Base-by-base conservation (phyloP, 1,284 basidiomycete species). In the Pseudozyma tsukubaensis region DNA sequence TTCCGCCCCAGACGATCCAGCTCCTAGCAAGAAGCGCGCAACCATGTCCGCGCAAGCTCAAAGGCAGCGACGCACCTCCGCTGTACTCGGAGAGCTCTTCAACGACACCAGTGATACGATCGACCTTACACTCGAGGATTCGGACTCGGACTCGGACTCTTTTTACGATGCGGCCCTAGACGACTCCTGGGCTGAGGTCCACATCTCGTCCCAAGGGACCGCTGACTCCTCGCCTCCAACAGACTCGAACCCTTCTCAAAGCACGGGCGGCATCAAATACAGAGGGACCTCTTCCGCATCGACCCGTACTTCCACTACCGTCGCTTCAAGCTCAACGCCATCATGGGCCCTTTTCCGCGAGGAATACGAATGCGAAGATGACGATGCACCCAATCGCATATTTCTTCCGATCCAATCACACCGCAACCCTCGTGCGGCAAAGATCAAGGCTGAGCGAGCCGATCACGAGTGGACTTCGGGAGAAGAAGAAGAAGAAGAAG, bases 51-150 rank as follows among this genome's bases (percentile, higher is more conserved):
- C 24, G 6, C 24, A 29, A 29, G 24, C 24, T 29, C 24, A 29
- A 29, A 3, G 24, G 24, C 24, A 29, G 24, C 3, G 24, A 29
- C 24, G 24, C 24, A 29, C 24, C 24, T 29, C 24, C 24, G 24
- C 24, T 29, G 24, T 29, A 29, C 24, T 43, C 8, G 34, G 19
- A 13, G n/a, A 12, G 8, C 5, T 54, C 9, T 54, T 54, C 42
- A 18, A 44, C 32, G 9, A 11, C 29, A 42, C 24, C 32, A 18
- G 35, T 18, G 9, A 11, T n/a, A 42, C 24, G n/a, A 44, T 44
- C 32, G 56, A 69, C 9, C 47, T 52, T 18, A 51, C 59, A 45
- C 52, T 35, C 29, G 50, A 47, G 4, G 55, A 55, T 16, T 51
- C 67, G 4, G 57, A 56, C 11, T 34, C 49, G 10, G 60, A 62